Conservation (phyloP, 2,329 filamentous ascomycete genomes). For the Penicillium sp. region DNA sequence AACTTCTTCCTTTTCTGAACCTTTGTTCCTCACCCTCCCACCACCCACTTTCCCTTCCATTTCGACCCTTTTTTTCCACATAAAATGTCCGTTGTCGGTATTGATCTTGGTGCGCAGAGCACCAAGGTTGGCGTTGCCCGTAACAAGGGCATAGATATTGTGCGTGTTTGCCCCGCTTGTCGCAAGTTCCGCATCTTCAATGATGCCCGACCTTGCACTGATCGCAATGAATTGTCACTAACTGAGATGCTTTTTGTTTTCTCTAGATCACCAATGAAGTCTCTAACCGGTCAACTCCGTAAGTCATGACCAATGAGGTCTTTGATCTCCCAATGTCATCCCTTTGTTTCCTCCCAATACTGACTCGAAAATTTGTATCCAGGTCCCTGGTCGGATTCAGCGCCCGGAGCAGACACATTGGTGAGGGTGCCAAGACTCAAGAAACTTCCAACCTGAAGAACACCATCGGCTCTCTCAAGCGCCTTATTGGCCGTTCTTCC, state of each 20-base stretch:
- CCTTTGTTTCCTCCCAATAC: slow-evolving; percentile 8
- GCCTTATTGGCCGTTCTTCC: slow-evolving; percentile 78
- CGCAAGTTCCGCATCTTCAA: slow-evolving; percentile 2
- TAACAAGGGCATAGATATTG: slow-evolving; percentile 98
- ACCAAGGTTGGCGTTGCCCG: slow-evolving; percentile 95
- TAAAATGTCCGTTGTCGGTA: slow-evolving; percentile 63
- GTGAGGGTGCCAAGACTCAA: slow-evolving; percentile 94
- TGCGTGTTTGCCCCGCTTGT: slow-evolving; percentile 52
- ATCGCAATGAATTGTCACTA: slow-evolving; percentile 8
- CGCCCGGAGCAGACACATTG: slow-evolving; percentile 86
- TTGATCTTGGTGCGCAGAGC: slow-evolving; percentile 95
- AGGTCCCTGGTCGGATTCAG: slow-evolving; percentile 94
- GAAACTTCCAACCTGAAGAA: slow-evolving; percentile 99
- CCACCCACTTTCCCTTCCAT: slow-evolving; percentile 16
- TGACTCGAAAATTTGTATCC: slow-evolving; percentile 18
- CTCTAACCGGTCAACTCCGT: slow-evolving; percentile 96
- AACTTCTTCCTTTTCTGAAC: slow-evolving; percentile 21
- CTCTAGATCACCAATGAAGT: slow-evolving; percentile 94
- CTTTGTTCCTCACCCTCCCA: slow-evolving; percentile 21
- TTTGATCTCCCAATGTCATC: slow-evolving; percentile 1
- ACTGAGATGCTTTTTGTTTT: slow-evolving; percentile 7
- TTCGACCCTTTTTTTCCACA: slow-evolving; percentile 17
- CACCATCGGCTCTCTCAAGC: slow-evolving; percentile 88
- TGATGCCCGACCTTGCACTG: not conserved
- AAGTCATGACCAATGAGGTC: slow-evolving; percentile 47